Base-by-base conservation (phyloP, 164 flowering plant species). In the Aristolochia contorta region DNA sequence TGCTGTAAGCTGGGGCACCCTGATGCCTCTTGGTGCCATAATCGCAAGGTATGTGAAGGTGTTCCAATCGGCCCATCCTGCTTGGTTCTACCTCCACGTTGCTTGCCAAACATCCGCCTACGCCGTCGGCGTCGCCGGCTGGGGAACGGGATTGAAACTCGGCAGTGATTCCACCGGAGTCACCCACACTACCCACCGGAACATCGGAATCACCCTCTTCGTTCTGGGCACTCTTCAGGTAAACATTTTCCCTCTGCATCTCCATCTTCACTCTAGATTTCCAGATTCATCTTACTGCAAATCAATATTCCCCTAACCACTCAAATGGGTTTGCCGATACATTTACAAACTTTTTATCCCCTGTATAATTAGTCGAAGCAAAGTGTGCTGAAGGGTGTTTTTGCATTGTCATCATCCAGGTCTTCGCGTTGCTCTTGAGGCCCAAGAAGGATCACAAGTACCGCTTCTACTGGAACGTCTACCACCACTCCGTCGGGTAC, bases 41-140 rank as follows among this genome's bases (percentile, higher is more conserved):
- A 62, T 76, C 16, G 97, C 96, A n/a, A 83, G 97, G 74, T 91
- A 91, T 71, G 33, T 86, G 79, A 86, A 60, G 79, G 90, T 84
- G 22, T 81, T 79, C 76, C 73, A 78, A 57, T 74, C 83, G 0
- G 86, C 87, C 3, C 79, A 82, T 50, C 94, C 79, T 0, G 72
- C 72, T 10, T 75, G 79, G 79, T 75, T 75, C 54, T 72, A 75
- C 58, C 69, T 75, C 32, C 79, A 75, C 30, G 62, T 67, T 13
- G 64, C 71, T 47, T 72, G 74, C 55, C 79, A 75, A 23, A 33
- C 56, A 15, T 60, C 79, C 1, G 79, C 76, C 37, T 75, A 75
- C 33, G 52, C 54, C 6, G 56, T 67, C 23, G 79, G 79, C 9
- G 71, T 72, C 24, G 75, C 75, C n/a, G 79, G 75, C 33, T 69